Conservation (phyloP, 2,329 filamentous ascomycete genomes). For the Monilinia fructigena region DNA sequence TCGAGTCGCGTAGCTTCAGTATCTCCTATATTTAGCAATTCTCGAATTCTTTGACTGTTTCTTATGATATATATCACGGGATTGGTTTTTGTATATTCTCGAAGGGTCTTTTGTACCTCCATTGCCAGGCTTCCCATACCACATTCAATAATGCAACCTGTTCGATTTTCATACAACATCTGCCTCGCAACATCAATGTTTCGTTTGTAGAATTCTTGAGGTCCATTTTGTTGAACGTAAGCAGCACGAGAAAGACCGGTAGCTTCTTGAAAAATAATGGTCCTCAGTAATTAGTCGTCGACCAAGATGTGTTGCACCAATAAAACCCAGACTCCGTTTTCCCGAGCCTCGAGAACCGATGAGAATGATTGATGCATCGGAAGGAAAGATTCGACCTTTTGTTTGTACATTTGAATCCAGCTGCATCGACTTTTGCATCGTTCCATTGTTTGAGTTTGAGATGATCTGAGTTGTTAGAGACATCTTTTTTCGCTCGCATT, state of each 20-base stretch:
- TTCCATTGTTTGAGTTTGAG: constrained; percentile 24
- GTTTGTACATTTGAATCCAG: constrained; percentile 30
- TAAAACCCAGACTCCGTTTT: constrained; percentile 73
- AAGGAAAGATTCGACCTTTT: constrained; percentile 34
- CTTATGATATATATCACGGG: constrained; percentile 70
- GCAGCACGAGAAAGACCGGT: constrained; percentile 60
- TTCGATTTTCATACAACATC: constrained; percentile 57
- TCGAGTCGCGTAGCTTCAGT: constrained; percentile 45
- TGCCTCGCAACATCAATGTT: constrained; percentile 62
- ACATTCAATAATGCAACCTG: constrained; percentile 67
- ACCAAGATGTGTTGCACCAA: constrained; percentile 69
- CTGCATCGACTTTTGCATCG: constrained; percentile 26
- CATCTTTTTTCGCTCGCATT: constrained; percentile 29
- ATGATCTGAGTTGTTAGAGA: constrained; percentile 35
- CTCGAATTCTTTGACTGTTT: constrained; percentile 61
- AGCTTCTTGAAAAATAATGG: constrained; percentile 64
- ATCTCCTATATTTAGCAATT: constrained; percentile 46
- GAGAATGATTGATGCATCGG: constrained; percentile 68
- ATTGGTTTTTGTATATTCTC: constrained; percentile 61
- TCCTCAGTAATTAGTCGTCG: constrained; percentile 69
- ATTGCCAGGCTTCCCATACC: constrained; percentile 55
- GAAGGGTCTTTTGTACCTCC: constrained; percentile 52
- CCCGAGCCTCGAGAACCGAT: constrained; percentile 72
- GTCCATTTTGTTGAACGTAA: constrained; percentile 63
- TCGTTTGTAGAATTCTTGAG: constrained; percentile 59